Conservation (phyloP, 768 basidiomycete species). For the Postia placenta region DNA sequence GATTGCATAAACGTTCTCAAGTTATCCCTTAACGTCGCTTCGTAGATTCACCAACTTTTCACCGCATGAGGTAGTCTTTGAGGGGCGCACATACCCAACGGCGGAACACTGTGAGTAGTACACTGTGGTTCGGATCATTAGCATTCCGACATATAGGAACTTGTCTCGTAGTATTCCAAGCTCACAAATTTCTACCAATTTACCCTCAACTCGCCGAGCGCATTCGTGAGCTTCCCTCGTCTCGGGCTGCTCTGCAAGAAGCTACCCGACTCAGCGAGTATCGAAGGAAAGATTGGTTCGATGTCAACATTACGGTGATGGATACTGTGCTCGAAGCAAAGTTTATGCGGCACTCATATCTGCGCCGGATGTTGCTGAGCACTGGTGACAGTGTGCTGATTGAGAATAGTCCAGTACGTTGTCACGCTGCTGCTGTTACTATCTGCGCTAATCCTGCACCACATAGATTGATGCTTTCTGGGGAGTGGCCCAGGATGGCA, state of each 20-base stretch:
- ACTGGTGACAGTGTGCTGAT: constrained; percentile 44
- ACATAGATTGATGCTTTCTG: constrained; percentile 57
- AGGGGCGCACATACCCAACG: neutral
- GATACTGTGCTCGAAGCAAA: constrained; percentile 62
- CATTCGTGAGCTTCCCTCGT: constrained; percentile 3
- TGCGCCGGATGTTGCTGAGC: constrained; percentile 46
- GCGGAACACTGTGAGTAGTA: neutral
- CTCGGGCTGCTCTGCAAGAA: constrained; percentile 10
- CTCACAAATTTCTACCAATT: constrained; percentile 7
- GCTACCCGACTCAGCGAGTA: constrained; percentile 2
- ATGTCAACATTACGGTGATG: constrained; percentile 26
- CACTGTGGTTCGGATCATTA: neutral
- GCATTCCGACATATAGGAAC: neutral
- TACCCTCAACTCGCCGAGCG: constrained; percentile 11
- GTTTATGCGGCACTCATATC: constrained; percentile 60
- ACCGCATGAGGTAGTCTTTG: neutral
- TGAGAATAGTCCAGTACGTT: neutral
- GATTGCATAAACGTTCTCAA: neutral
- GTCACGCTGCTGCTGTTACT: too few relatives aligned
- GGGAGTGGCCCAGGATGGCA: constrained; percentile 48
- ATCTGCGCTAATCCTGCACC: constrained; percentile 32
- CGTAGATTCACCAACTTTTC: constrained; percentile 2
- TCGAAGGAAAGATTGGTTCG: constrained; percentile 7
- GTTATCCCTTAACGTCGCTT: neutral
- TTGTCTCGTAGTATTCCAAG: constrained; percentile 5